Evolutionary conservation across 441 rosid species (phyloP).

Genomic region (Gossypium schwendimanii): DNA sequence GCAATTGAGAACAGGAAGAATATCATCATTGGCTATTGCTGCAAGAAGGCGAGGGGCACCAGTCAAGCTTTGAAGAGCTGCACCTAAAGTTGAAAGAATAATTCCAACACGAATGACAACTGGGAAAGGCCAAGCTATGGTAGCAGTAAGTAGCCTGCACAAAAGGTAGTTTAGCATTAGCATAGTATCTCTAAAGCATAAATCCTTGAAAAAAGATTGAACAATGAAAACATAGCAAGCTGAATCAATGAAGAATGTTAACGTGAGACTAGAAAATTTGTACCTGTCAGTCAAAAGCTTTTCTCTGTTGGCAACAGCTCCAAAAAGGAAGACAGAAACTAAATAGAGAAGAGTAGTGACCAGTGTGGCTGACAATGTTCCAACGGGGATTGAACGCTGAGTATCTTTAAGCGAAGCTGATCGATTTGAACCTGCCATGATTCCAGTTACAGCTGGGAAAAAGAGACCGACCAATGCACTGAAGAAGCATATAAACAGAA

Average conservation of each 20-base stretch:
- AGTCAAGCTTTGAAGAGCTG: conserved; percentile 96
- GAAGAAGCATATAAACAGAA: conserved; percentile 22
- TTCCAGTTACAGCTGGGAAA: conserved; percentile 99
- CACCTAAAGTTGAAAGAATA: conserved; percentile 97
- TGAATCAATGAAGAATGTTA: neutral
- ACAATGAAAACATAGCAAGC: neutral
- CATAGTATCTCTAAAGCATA: neutral
- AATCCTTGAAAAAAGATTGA: neutral
- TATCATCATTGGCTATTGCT: conserved; percentile 98
- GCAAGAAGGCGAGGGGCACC: conserved; percentile 99
- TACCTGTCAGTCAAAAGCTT: conserved; percentile 94
- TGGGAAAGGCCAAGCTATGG: conserved; percentile 97
- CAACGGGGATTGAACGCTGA: conserved; percentile 89
- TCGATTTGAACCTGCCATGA: conserved; percentile 99
- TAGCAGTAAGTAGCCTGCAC: conserved; percentile 91
- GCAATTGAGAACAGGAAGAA: conserved; percentile 87
- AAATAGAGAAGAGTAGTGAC: conserved; percentile 54
- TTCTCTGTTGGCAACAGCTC: conserved; percentile 85
- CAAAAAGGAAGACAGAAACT: conserved; percentile 69
- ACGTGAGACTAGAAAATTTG: conserved; percentile 1
- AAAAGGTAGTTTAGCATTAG: conserved; percentile 17
- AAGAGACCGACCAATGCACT: conserved; percentile 98
- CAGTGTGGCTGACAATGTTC: conserved; percentile 94
- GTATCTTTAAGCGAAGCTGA: conserved; percentile 95
- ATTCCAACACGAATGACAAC: conserved; percentile 77